Conservation (phyloP, 2,329 filamentous ascomycete genomes). For the Neocucurbitaria cava region DNA sequence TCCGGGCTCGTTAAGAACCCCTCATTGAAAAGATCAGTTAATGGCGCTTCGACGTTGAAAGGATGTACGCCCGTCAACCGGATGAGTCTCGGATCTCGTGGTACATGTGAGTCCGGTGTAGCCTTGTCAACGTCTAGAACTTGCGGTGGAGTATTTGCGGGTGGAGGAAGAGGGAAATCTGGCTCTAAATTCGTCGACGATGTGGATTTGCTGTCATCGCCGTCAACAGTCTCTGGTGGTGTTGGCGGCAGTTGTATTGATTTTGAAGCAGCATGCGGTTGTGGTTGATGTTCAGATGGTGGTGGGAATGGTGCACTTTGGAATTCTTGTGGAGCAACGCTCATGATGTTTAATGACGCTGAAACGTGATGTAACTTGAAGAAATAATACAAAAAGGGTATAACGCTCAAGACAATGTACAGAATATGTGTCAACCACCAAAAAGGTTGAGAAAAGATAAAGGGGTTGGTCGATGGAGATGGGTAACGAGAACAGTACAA, state of each 20-base stretch:
- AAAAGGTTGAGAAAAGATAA: not conserved
- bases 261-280: slow-evolving; percentile 21
- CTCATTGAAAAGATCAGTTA: slow-evolving; percentile 77
- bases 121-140: slow-evolving; percentile 78
- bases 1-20: slow-evolving; percentile 88
- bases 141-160: slow-evolving; percentile 61
- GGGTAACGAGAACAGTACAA: not conserved
- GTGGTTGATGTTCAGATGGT: slow-evolving; percentile 22
- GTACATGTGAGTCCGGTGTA: slow-evolving; percentile 83
- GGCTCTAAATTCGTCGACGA: slow-evolving; percentile 21
- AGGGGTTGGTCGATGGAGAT: not conserved
- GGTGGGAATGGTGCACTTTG: slow-evolving; percentile 23
- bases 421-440: not conserved
- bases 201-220: slow-evolving; percentile 35
- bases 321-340: slow-evolving; percentile 14
- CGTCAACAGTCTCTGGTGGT: slow-evolving; percentile 44
- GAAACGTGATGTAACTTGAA: not conserved
- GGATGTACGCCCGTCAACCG: slow-evolving; percentile 87
- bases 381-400: not conserved
- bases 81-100: slow-evolving; percentile 81
- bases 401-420: not conserved
- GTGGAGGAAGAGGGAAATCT: slow-evolving; percentile 73
- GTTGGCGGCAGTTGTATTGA: slow-evolving; percentile 39
- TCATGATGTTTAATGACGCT: slow-evolving; percentile 21
- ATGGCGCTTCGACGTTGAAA: slow-evolving; percentile 87